phyloP scores from a whole-genome alignment of 169 alveolate genomes.

The Prorocentrum cordatum region DNA sequence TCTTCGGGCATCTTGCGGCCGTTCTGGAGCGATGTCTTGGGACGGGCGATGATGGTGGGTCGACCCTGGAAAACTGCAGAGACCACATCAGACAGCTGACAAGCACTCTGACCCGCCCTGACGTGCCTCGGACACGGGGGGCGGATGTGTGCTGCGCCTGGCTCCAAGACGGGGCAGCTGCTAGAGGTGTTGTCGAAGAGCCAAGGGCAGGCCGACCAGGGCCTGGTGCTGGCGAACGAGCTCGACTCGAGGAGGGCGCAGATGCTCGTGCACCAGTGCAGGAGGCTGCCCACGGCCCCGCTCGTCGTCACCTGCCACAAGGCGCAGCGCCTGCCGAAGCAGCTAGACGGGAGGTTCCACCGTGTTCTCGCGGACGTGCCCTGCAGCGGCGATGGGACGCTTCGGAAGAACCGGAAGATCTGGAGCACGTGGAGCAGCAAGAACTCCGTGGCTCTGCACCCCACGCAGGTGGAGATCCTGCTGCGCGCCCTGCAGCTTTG shows the following conservation, averaged over 20 bases:
- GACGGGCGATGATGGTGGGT: too few species aligned
- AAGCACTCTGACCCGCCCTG: too few species aligned
- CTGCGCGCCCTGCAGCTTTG: constrained; percentile 44
- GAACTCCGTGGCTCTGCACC: constrained; percentile 32
- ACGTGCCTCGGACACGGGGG: too few species aligned
- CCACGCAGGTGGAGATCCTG: constrained; percentile 38
- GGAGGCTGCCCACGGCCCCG: neutral
- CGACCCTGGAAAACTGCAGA: constrained; percentile 72
- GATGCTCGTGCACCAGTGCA: neutral
- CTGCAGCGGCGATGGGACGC: constrained; percentile 52
- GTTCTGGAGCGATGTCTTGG: too few species aligned
- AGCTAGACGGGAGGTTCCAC: neutral
- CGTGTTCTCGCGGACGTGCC: constrained; percentile 43
- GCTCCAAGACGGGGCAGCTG: constrained; percentile 81
- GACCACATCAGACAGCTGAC: too few species aligned
- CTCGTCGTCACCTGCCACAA: constrained; percentile 82
- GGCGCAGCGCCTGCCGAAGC: constrained; percentile 85
- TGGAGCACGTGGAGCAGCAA: constrained; percentile 18
- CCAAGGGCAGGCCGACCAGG: neutral
- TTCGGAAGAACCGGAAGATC: constrained; percentile 28
- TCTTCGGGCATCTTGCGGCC: too few species aligned
- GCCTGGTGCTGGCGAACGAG: neutral
- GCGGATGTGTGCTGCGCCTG: constrained; percentile 92
- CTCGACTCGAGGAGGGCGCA: neutral
- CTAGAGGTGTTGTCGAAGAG: constrained; percentile 73